Percentiles rank a stretch among this genome's conserved stretches.
phyloP scores from a whole-genome alignment of 305 asterid species.

The Fraxinus floribunda region DNA sequence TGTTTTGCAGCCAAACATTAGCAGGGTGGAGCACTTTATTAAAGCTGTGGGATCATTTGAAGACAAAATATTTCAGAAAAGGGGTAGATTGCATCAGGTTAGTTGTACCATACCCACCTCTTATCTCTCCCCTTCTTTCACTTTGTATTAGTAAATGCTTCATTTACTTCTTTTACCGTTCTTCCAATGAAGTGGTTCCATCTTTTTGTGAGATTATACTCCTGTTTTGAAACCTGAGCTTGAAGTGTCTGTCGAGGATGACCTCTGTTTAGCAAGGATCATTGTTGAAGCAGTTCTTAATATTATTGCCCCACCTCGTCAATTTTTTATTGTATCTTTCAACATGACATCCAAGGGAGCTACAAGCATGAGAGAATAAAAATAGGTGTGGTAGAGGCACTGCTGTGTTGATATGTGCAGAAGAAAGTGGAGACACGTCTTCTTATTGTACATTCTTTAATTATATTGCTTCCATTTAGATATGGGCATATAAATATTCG shows the following conservation, averaged over 20 bases:
- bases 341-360: slow-evolving; percentile 2
- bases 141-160: slow-evolving; percentile 17
- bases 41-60: slow-evolving; percentile 93
- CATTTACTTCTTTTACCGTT: background rate
- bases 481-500: slow-evolving; percentile 3
- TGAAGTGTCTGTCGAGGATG: background rate
- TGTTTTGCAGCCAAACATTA: slow-evolving; percentile 65
- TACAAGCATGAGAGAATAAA: slow-evolving; percentile 1
- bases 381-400: background rate
- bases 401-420: background rate
- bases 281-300: slow-evolving; percentile 2
- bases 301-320: slow-evolving; percentile 1
- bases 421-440: background rate
- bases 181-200: background rate
- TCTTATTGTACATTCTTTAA: slow-evolving; percentile 8
- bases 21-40: slow-evolving; percentile 81
- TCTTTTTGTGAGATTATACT: slow-evolving; percentile 5
- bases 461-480: slow-evolving; percentile 5
- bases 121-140: slow-evolving; percentile 7
- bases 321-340: background rate
- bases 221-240: background rate
- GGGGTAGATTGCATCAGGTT: slow-evolving; percentile 87
- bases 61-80: slow-evolving; percentile 89
- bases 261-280: slow-evolving; percentile 3
- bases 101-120: slow-evolving; percentile 8